phyloP scores from a whole-genome alignment of 2,329 filamentous ascomycete species.

The Bipolaris sorokiniana region DNA sequence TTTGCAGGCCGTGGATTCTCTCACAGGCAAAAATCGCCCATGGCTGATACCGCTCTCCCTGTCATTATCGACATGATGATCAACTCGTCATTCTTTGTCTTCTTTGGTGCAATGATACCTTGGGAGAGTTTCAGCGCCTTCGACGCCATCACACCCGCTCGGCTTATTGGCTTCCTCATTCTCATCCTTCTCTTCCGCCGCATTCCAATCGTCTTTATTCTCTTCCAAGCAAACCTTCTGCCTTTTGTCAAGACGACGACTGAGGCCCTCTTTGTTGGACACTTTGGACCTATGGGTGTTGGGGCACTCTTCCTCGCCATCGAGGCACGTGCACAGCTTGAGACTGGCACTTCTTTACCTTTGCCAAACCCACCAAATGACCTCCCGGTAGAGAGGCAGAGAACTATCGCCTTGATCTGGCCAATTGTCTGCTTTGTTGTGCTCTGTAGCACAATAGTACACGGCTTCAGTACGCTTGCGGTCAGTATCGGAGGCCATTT shows the following conservation, averaged over 20 bases:
- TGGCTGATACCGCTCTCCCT: constrained; percentile 54
- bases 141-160: constrained; percentile 49
- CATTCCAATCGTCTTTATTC: constrained; percentile 58
- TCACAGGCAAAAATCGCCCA: constrained; percentile 60
- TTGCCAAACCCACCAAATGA: constrained; percentile 52
- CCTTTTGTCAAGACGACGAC: constrained; percentile 57
- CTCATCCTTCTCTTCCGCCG: constrained; percentile 61
- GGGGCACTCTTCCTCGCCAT: constrained; percentile 64
- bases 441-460: constrained; percentile 60
- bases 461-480: constrained; percentile 59
- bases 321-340: constrained; percentile 60
- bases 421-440: constrained; percentile 63
- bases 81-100: constrained; percentile 63
- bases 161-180: constrained; percentile 54
- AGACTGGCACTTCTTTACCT: constrained; percentile 56
- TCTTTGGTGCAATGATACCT: constrained; percentile 62
- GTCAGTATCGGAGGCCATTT: constrained; percentile 60
- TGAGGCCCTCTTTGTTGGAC: constrained; percentile 62
- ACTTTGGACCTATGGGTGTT: constrained; percentile 65
- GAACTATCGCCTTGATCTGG: constrained; percentile 58
- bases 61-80: constrained; percentile 62
- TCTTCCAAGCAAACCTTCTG: constrained; percentile 53
- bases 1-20: constrained; percentile 62
- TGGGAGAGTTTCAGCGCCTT: constrained; percentile 53
- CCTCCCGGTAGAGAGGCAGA: constrained; percentile 40